phyloP scores from a whole-genome alignment of 495 filamentous ascomycete species.

The Massariosphaeria phaeospora region DNA sequence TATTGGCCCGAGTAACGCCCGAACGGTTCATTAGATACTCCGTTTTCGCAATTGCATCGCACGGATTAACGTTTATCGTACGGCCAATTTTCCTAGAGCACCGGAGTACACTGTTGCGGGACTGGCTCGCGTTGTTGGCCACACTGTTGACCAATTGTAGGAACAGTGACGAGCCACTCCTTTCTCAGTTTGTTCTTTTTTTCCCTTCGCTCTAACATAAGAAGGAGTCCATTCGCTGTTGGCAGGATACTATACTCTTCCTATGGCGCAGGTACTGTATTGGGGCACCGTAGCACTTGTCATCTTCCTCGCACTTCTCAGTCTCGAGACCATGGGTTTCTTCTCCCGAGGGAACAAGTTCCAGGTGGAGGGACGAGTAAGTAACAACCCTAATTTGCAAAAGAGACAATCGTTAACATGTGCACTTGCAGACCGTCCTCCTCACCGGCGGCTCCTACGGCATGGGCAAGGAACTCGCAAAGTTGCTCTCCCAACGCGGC shows the following conservation, averaged over 20 bases:
- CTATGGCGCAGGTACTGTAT: constrained; percentile 36
- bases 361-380: constrained; percentile 72
- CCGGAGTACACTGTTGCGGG: no score
- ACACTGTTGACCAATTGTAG: no score
- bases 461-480: constrained; percentile 72
- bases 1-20: no score
- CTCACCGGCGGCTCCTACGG: constrained; percentile 92
- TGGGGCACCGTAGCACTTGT: constrained; percentile 45
- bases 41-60: no score
- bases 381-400: no score
- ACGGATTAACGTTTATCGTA: no score
- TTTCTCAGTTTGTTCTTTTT: background rate
- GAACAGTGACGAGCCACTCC: background rate
- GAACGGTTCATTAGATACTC: no score
- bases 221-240: no score
- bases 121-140: no score
- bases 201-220: background rate
- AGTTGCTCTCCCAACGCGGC: constrained; percentile 72
- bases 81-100: no score
- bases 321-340: constrained; percentile 56
- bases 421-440: constrained; percentile 65
- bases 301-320: constrained; percentile 43
- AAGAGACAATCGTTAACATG: no score
- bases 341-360: constrained; percentile 69
- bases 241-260: no score